Evolutionary conservation across 73 alveolate species (phyloP), one percentile per base, ranked within the genome.

Genomic region (Vitrella brassicaformis): DNA sequence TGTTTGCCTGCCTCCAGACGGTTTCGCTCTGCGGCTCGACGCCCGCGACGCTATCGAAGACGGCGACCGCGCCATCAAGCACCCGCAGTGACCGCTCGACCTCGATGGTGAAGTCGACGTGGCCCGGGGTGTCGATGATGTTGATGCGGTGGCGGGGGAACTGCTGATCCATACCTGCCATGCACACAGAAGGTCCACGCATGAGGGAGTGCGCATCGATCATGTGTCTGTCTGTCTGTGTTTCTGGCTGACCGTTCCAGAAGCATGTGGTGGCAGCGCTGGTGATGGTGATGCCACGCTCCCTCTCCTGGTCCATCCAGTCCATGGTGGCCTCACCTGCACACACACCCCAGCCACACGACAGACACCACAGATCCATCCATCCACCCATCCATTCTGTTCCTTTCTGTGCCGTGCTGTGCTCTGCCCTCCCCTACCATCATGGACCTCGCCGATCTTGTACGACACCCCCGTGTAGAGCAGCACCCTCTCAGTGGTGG

Each of bases 51-150:
- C 97, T 98, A 76, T 97, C 94, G 31, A 94, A 75, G 47, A 94
- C 85, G 30, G 94, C 85, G 71, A 94, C 88, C 29, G 97, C 97
- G 14, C 97, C 97, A 81, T 94, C 98, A 27, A 94, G 88, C 25
- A 94, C 98, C 68, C 98, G 94, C 67, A 94, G 86, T n/a, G 98
- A 97, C 82, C 98, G 90, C 78, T 94, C 98, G 66, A 94, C 97
- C 84, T 94, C 98, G 80, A 94, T 86, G 67, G 98, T 94, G 86
- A 94, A 94, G 88, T 94, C 98, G 65, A 94, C 98, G 87, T 94
- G 98, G 67, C 98, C 91, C 66, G 98, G 98, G 1, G 98, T 94
- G 87, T 94, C 98, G 72, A 94, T 93, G 32, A 94, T 88, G 88
- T 94, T 94, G 66, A 94, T 76, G 31, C 80, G 84, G 76, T 80